Evolutionary conservation across 225 moss, liverwort and hornwort genomes (phyloP).

Genomic region (Pseudisothecium myosuroides): DNA sequence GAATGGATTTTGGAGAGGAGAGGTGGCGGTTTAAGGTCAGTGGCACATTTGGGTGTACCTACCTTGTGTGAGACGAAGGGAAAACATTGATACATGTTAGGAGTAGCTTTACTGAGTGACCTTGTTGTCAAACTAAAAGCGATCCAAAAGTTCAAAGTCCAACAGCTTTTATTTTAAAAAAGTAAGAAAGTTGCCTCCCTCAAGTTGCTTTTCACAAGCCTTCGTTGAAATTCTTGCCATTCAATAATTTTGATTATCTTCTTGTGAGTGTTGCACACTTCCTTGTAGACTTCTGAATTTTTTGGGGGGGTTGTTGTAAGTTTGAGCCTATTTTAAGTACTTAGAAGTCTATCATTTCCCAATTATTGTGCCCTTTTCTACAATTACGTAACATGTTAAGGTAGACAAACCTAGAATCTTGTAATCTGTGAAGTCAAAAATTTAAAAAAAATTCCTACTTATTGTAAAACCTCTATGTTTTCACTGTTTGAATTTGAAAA

Average conservation of each 20-base stretch:
- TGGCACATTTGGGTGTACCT: no score
- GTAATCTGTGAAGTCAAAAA: not conserved
- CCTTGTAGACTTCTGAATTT: not conserved
- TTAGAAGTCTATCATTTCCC: not conserved
- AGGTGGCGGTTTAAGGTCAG: no score
- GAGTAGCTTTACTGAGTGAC: not conserved
- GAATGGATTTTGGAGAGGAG: no score
- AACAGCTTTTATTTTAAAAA: rapidly evolving
- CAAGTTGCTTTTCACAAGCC: not conserved
- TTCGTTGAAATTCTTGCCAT: not conserved
- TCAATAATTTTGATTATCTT: not conserved
- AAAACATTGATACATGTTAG: not conserved
- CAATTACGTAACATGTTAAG: not conserved
- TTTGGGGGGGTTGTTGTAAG: not conserved
- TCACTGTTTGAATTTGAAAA: not conserved
- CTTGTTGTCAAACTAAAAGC: not conserved
- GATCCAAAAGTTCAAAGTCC: not conserved
- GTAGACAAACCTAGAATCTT: not conserved
- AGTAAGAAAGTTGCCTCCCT: not conserved
- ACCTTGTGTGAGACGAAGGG: no score
- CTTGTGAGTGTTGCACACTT: not conserved
- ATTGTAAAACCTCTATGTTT: not conserved
- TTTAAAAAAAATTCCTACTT: not conserved
- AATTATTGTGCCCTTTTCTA: not conserved
- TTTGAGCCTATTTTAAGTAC: not conserved